Evolutionary conservation across 1,139 yeast genomes (phyloP), one percentile per base, ranked within the genome.

Genomic region (Arxiozyma heterogenica): DNA sequence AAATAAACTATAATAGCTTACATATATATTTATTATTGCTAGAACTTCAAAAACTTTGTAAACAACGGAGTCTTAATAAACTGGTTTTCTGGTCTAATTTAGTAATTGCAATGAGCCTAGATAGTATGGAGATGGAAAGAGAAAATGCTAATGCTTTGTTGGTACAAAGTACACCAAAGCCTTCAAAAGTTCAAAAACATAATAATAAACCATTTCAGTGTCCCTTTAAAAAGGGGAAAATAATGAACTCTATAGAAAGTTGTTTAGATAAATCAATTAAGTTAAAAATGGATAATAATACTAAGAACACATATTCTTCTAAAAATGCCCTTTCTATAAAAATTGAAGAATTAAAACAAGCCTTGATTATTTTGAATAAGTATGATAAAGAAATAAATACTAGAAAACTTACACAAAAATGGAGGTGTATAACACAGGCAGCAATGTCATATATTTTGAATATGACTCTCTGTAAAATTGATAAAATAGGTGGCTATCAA

Each of bases 401-500:
- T 1, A 56, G 58, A 4, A 54, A 57, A 4, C 59, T 76, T 22
- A 73, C 74, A 12, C 64, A 57, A 0, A 75, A 76, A 57, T 78
- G 82, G 81, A 68, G 77, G 54, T 63, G 61, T 12, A 72, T 73
- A 0, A 75, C 78, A 0, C 75, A 75, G 55, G 66, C 63, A 49
- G 78, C 78, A 0, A 73, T 80, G 43, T 71, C 73, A 44, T 75
- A 70, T 56, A 54, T 78, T 44, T 59, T 70, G 38, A 76, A 76
- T 57, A 71, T 74, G 9, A 76, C 78, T 0, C 56, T 68, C 22
- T 59, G 68, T 12, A 76, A 75, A 54, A 70, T 77, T 4, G 67
- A 68, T 34, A 70, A 64, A 53, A 65, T 73, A 66, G 81, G 81
- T 18, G 82, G 82, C 0, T 72, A 76, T 54, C 70, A 67, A 47